Conservation (phyloP, 352 stramenopile species). For the Pythium aristosporum region DNA sequence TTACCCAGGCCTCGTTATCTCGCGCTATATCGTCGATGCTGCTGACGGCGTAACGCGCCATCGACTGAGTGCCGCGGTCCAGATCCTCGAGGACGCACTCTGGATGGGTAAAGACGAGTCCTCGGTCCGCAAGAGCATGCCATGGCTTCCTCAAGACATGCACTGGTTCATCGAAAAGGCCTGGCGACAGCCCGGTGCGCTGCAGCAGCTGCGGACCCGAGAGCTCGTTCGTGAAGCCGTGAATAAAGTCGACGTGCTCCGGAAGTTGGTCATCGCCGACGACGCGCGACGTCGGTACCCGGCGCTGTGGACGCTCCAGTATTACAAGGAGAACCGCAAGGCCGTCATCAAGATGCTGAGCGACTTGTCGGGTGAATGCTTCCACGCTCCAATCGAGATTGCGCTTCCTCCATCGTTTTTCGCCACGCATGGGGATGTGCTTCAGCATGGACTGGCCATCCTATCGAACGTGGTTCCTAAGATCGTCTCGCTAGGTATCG, state of each 20-base stretch:
- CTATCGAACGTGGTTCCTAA: constrained; percentile 18
- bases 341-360: constrained; percentile 14
- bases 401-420: background rate
- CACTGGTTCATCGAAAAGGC: constrained; percentile 16
- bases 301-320: constrained; percentile 21
- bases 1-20: constrained; percentile 16
- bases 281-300: constrained; percentile 13
- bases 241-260: constrained; percentile 16
- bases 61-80: background rate
- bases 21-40: constrained; percentile 18
- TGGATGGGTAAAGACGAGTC: constrained; percentile 13
- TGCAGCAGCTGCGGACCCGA: constrained; percentile 13
- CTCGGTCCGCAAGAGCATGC: background rate
- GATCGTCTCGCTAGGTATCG: constrained; percentile 14
- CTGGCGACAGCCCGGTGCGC: constrained; percentile 6
- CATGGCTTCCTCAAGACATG: constrained; percentile 17
- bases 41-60: background rate
- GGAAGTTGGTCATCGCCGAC: constrained; percentile 12
- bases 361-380: constrained; percentile 24
- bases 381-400: constrained; percentile 25
- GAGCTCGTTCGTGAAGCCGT: constrained; percentile 14
- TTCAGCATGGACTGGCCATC: constrained; percentile 17
- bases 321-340: background rate
- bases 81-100: constrained; percentile 16
- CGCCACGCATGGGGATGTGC: constrained; percentile 3